These are phyloP conservation scores for Boletus rubescentipes DNA, from an alignment of 768 basidiomycete species.

Conservation along the genomic window DNA sequence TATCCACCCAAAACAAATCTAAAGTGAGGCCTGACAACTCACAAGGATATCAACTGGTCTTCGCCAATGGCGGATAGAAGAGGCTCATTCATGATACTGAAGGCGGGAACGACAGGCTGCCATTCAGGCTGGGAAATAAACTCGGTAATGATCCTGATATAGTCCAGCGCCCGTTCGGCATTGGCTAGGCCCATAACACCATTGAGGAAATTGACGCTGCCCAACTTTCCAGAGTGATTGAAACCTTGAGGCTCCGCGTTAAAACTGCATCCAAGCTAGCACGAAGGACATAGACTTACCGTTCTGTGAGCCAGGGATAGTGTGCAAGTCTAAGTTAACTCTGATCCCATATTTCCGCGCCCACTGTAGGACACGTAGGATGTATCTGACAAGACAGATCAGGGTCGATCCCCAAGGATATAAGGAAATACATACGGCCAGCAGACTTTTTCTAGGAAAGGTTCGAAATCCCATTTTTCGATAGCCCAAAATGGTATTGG, in stretches of 20 bases:
- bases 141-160: slow-evolving; percentile 71
- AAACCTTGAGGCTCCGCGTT: slow-evolving; percentile 36
- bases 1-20: neutral
- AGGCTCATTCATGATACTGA: slow-evolving; percentile 68
- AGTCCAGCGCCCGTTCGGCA: slow-evolving; percentile 74
- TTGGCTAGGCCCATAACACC: slow-evolving; percentile 87
- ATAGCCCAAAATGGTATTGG: slow-evolving; percentile 88
- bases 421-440: slow-evolving; percentile 56
- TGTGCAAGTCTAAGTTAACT: slow-evolving; percentile 77
- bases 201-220: slow-evolving; percentile 59
- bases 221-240: slow-evolving; percentile 62
- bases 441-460: slow-evolving; percentile 68
- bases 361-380: slow-evolving; percentile 76
- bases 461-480: slow-evolving; percentile 71
- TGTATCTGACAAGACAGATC: slow-evolving; percentile 48
- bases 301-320: slow-evolving; percentile 79
- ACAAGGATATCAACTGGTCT: slow-evolving; percentile 60
- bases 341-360: slow-evolving; percentile 88
- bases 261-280: neutral
- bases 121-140: slow-evolving; percentile 82
- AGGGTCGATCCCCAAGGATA: slow-evolving; percentile 1
- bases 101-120: slow-evolving; percentile 56
- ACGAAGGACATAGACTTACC: slow-evolving; percentile 35
- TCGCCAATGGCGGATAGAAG: slow-evolving; percentile 51
- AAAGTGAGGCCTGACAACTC: slow-evolving; percentile 22